Conservation (phyloP, 306 rosid species). For the Glycyrrhiza uralensis region DNA sequence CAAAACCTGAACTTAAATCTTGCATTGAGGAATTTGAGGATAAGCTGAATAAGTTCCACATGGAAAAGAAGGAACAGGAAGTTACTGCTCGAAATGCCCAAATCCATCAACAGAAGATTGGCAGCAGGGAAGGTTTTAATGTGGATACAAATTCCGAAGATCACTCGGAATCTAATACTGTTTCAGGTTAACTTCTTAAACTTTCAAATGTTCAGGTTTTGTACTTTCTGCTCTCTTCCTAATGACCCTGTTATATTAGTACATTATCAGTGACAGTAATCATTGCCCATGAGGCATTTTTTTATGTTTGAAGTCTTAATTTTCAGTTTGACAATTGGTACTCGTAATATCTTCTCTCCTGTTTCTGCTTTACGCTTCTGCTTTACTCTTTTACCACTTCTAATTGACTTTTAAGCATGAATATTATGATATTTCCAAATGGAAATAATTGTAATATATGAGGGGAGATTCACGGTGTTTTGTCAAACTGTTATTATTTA, state of each 20-base stretch:
- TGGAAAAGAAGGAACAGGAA: constrained; percentile 87
- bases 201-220: neutral
- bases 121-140: constrained; percentile 37
- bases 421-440: neutral
- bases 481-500: neutral
- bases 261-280: neutral
- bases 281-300: constrained; percentile 3
- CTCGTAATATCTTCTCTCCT: neutral
- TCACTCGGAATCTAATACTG: constrained; percentile 40
- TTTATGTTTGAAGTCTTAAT: neutral
- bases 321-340: neutral
- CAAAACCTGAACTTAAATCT: constrained; percentile 75
- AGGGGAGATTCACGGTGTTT: neutral
- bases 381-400: neutral
- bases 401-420: neutral
- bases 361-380: neutral
- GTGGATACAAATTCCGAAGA: constrained; percentile 38
- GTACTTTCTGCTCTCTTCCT: neutral
- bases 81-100: constrained; percentile 73
- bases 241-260: neutral
- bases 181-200: constrained; percentile 50
- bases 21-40: constrained; percentile 96
- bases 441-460: neutral
- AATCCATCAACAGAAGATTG: constrained; percentile 65
- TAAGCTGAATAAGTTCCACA: constrained; percentile 70